Evolutionary conservation across 305 asterid genomes (phyloP).

Genomic region (Ruellia speciosa): DNA sequence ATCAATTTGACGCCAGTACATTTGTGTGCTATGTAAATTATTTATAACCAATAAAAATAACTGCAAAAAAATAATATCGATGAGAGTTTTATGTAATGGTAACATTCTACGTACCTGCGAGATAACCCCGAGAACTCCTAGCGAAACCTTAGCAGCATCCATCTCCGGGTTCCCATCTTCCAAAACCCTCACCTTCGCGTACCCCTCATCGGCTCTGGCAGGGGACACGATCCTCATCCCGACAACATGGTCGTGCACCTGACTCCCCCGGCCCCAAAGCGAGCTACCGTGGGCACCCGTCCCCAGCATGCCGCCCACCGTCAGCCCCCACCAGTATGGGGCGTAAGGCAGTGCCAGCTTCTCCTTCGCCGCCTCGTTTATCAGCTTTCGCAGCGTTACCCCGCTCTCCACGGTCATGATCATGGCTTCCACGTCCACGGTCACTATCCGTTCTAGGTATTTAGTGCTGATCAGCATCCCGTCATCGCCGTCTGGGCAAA

Average conservation of each 20-base stretch:
- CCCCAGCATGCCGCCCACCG: constrained; percentile 44
- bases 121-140: constrained; percentile 51
- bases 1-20: too few relatives aligned
- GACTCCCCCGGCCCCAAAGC: constrained; percentile 45
- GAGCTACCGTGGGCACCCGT: constrained; percentile 62
- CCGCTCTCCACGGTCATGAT: constrained; percentile 49
- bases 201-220: constrained; percentile 24
- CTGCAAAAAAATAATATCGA: too few relatives aligned
- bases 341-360: constrained; percentile 37
- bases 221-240: constrained; percentile 35
- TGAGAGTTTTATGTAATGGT: too few relatives aligned
- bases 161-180: constrained; percentile 28
- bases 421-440: constrained; percentile 20
- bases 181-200: constrained; percentile 28
- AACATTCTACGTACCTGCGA: constrained; percentile 30
- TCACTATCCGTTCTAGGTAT: constrained; percentile 24
- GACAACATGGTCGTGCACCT: constrained; percentile 39
- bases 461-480: constrained; percentile 46
- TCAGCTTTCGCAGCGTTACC: constrained; percentile 31
- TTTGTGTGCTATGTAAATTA: too few relatives aligned
- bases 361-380: constrained; percentile 25
- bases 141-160: constrained; percentile 42
- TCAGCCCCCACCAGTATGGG: constrained; percentile 53
- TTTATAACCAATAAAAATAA: too few relatives aligned
- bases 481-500: constrained; percentile 35